Evolutionary conservation across 352 stramenopile species (phyloP), one percentile per base, ranked within the genome.

Genomic region (Phytophthora chlamydospora): DNA sequence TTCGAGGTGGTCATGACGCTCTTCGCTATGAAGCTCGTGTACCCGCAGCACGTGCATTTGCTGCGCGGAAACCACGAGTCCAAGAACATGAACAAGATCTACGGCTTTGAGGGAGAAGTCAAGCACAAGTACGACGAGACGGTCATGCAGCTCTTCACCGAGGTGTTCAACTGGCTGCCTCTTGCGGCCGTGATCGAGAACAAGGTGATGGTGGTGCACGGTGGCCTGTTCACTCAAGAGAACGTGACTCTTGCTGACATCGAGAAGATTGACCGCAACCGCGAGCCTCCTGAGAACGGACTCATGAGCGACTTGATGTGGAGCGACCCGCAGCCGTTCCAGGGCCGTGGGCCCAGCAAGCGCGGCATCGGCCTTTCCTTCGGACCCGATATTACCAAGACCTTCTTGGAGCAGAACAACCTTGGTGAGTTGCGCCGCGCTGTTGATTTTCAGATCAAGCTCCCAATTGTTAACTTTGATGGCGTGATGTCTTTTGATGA

Each of bases 11-110:
- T 99, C 53, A 76, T 99, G 47, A 98, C 96, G 46, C 94, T 99
- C 31, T 97, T 99, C 39, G 76, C 95, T 10, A 98, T 98, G 83
- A 99, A 99, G 74, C 68, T 99, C 8, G 86, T 96, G 57, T 96
- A 96, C 66, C 97, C 97, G 3, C 70, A 91, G 31, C 85, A 95
- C 52, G 86, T 99, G 31, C 94, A 98, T 67, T 73, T 99, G 66
- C 85, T 97, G 21, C 79, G 97, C 49, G 97, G 97, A 9, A 99
- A 99, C 80, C 97, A 99, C 74, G 97, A 99, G 80, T 99, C 95
- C 29, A 98, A 98, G 78, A 99, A 99, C 76, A 99, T 99, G 97
- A 99, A 99, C 85, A 98, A 99, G 71, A 99, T 99, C 49, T 99
- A 99, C 74, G 98, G 98, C 17, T 99, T 99, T 68, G 97, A 99